These are phyloP conservation scores for Candida incommunis DNA, from an alignment of 805 yeast genomes.

Conservation along the genomic window DNA sequence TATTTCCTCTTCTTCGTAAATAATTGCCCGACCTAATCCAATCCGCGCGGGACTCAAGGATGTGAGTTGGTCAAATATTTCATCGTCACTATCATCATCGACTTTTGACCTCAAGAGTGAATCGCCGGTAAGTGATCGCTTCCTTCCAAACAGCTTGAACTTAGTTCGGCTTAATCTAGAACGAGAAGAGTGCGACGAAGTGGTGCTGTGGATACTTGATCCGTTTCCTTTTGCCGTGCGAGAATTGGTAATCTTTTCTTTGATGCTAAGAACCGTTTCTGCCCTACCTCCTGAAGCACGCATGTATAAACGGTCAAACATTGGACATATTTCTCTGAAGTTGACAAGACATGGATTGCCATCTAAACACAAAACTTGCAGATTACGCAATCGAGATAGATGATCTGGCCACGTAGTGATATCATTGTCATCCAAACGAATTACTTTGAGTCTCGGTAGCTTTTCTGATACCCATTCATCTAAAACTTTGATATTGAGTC, in stretches of 20 bases:
- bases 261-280: background rate
- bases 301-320: constrained; percentile 5
- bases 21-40: background rate
- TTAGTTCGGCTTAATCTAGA: background rate
- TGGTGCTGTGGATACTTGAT: background rate
- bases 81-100: background rate
- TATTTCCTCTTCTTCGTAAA: background rate
- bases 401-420: constrained; percentile 16
- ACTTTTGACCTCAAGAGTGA: background rate
- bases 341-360: constrained; percentile 14
- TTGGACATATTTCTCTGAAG: constrained; percentile 8
- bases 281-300: background rate
- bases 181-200: background rate
- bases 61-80: background rate
- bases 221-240: background rate
- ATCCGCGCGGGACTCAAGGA: background rate
- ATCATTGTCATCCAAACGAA: constrained; percentile 10
- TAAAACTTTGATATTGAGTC: constrained; percentile 9
- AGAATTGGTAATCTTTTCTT: background rate
- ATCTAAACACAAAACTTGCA: constrained; percentile 11
- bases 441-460: constrained; percentile 8
- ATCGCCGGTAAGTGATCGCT: too few species aligned
- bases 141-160: background rate
- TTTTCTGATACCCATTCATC: constrained; percentile 14
- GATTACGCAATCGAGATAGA: constrained; percentile 9